Evolutionary conservation across 345 rosid species (phyloP).

Genomic region (Populus alba): DNA sequence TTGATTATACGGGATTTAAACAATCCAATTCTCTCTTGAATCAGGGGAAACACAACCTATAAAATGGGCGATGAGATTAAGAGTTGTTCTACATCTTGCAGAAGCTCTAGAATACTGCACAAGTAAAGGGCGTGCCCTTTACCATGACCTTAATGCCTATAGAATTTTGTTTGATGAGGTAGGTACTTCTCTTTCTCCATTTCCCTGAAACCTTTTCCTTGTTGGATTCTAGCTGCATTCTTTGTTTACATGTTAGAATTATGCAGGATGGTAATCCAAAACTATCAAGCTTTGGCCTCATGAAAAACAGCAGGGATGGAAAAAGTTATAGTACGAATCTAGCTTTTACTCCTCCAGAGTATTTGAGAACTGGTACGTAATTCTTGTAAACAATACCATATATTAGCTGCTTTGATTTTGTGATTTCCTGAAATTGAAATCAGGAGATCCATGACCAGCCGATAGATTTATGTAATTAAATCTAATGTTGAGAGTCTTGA

Average conservation of each 20-base stretch:
- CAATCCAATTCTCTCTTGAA: constrained; percentile 10
- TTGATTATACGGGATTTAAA: background rate
- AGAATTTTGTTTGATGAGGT: constrained; percentile 90
- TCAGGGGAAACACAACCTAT: constrained; percentile 93
- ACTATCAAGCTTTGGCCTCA: constrained; percentile 88
- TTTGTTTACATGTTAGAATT: constrained; percentile 9
- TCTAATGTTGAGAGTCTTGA: background rate
- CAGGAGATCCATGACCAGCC: background rate
- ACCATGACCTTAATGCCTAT: constrained; percentile 93
- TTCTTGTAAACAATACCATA: background rate
- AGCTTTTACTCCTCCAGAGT: constrained; percentile 97
- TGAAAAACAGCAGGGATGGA: constrained; percentile 96
- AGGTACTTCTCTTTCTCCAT: constrained; percentile 12
- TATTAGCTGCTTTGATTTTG: background rate
- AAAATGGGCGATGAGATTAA: constrained; percentile 94
- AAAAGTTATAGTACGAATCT: constrained; percentile 92
- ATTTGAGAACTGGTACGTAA: constrained; percentile 75
- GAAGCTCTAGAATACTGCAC: constrained; percentile 91
- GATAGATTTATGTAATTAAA: background rate
- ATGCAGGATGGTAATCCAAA: constrained; percentile 86
- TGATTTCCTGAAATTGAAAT: background rate
- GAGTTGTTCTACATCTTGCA: constrained; percentile 90
- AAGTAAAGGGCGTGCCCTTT: constrained; percentile 80
- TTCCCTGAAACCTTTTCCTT: background rate
- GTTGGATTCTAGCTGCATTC: constrained; percentile 11